A percentile compares a stretch with the other conserved stretches of the same genome.
phyloP scores from a whole-genome alignment of 2,329 filamentous ascomycete genomes.

The Aspergillus awamori region DNA sequence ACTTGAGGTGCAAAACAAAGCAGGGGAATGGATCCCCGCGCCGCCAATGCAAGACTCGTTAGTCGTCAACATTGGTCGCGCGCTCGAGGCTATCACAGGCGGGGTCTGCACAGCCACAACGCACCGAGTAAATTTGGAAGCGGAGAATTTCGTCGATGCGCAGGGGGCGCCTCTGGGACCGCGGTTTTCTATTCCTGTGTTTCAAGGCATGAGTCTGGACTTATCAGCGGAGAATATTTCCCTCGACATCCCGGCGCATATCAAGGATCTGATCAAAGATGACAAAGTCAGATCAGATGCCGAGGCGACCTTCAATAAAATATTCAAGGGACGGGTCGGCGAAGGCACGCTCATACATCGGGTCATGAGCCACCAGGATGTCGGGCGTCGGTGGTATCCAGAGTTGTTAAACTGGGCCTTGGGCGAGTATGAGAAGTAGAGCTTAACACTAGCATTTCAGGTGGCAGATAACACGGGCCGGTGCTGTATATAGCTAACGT shows the following conservation, averaged over 20 bases:
- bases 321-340: slow-evolving; percentile 35
- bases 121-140: slow-evolving; percentile 36
- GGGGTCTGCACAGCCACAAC: slow-evolving; percentile 42
- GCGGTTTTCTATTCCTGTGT: slow-evolving; percentile 41
- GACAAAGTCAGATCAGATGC: slow-evolving; percentile 40
- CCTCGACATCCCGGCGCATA: slow-evolving; percentile 35
- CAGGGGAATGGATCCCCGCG: slow-evolving; percentile 51
- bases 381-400: slow-evolving; percentile 41
- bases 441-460: too few species aligned
- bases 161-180: slow-evolving; percentile 31
- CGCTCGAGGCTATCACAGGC: slow-evolving; percentile 39
- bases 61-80: slow-evolving; percentile 53
- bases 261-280: slow-evolving; percentile 34
- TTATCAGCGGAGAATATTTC: slow-evolving; percentile 33
- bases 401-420: slow-evolving; percentile 35
- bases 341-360: slow-evolving; percentile 40
- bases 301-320: slow-evolving; percentile 40
- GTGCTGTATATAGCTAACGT: too few species aligned
- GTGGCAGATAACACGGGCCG: too few species aligned
- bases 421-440: slow-evolving; percentile 24
- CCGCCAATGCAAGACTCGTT: slow-evolving; percentile 49
- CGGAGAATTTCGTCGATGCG: slow-evolving; percentile 31
- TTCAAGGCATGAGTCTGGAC: slow-evolving; percentile 41
- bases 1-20: slow-evolving; percentile 53
- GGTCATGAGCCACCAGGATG: slow-evolving; percentile 43